Evolutionary conservation across 2,329 filamentous ascomycete species (phyloP), one percentile per base, ranked within the genome.

Genomic region (Diaporthe eres): DNA sequence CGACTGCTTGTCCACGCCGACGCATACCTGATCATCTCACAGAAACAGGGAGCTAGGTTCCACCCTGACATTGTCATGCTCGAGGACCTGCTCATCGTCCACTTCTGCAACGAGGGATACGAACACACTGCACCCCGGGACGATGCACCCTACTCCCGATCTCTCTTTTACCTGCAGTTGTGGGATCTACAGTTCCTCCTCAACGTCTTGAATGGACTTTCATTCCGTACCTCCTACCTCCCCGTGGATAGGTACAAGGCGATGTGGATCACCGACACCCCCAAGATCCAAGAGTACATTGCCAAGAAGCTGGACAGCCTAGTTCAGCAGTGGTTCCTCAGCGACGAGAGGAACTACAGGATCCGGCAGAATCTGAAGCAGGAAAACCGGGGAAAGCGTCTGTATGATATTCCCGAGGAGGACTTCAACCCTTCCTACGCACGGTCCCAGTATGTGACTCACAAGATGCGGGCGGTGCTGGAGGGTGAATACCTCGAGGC

Each of bases 371-470:
- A 44, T 6, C n/a, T 71, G 17, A 39, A 49, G 34, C 13, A 31
- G 0, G 25, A 25, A 4, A 6, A 7, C 3, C 17, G 31, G 13
- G 31, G 17, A 2, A 37, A 37, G 31, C 15, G 15, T 12, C 65
- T 74, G 12, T 74, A 71, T 12, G 72, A 74, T 34, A 74, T 74
- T 25, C 15, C 53, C 4, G 72, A 74, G 5, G 72, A 71, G 10
- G 63, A 71, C n/a, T 60, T 60, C 42, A 60, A 15, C 17, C 72
- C 63, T 47, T 15, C 47, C 15, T 60, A 71, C 28, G 55, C 65
- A 55, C 8, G 8, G 12, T 74, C 61, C 10, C 42, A 31, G 15
- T 49, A 28, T 10, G 34, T 71, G 13, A 71, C 53, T 9, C 12
- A 17, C 8, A 25, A n/a, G n/a, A 60, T 51, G 34, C 42, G 53